These are phyloP conservation scores for Salvia miltiorrhiza DNA, from an alignment of 257 asterid species.

Conservation along the genomic window DNA sequence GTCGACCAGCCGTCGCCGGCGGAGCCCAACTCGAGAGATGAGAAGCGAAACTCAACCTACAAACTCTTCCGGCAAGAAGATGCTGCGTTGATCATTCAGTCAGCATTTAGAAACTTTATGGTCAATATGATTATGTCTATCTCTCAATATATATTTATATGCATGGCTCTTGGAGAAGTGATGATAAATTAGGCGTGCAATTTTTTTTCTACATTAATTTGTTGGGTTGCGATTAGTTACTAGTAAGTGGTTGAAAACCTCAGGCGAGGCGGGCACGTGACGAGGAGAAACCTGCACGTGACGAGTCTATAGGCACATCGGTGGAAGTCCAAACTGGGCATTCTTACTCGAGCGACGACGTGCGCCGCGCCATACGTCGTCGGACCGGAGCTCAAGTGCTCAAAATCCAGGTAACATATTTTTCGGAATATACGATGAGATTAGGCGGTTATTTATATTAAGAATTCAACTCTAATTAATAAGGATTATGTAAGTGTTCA, in stretches of 20 bases:
- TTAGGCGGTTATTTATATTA: too few relatives aligned
- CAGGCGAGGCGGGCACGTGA: slow-evolving; percentile 37
- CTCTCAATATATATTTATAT: too few relatives aligned
- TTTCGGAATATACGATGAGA: too few relatives aligned
- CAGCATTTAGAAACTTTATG: slow-evolving; percentile 50
- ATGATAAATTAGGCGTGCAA: neutral
- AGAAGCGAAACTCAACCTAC: slow-evolving; percentile 34
- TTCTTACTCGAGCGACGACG: slow-evolving; percentile 32
- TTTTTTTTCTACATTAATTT: neutral
- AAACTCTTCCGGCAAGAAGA: slow-evolving; percentile 47
- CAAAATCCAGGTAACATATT: slow-evolving; percentile 57
- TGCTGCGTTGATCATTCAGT: slow-evolving; percentile 54
- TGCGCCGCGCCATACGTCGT: slow-evolving; percentile 21
- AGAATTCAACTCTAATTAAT: too few relatives aligned
- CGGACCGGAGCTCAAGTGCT: slow-evolving; percentile 35
- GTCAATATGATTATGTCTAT: slow-evolving; percentile 20
- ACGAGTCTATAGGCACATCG: slow-evolving; percentile 51
- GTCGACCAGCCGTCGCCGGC: slow-evolving; percentile 38
- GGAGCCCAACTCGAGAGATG: slow-evolving; percentile 10
- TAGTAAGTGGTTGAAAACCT: neutral
- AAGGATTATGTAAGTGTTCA: too few relatives aligned
- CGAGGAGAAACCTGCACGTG: slow-evolving; percentile 21
- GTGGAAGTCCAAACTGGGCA: slow-evolving; percentile 54
- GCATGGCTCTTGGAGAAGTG: neutral
- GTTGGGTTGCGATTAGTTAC: neutral